These are phyloP conservation scores for Ustulina deusta DNA, from an alignment of 2,329 filamentous ascomycete species.

Conservation along the genomic window DNA sequence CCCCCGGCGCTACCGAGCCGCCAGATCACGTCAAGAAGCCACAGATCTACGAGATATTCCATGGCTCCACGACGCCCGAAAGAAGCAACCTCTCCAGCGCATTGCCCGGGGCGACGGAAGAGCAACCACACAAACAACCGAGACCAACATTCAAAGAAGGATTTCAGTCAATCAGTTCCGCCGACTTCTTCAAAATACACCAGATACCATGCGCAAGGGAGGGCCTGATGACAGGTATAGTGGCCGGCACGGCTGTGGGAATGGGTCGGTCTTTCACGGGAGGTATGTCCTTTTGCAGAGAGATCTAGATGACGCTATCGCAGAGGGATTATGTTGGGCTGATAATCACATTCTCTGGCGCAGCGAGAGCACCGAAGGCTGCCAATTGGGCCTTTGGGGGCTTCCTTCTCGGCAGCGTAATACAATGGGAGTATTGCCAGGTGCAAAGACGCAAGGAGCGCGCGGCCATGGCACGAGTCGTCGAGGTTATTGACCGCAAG, in stretches of 20 bases:
- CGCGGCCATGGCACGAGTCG: constrained; percentile 84
- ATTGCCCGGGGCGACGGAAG: constrained; percentile 44
- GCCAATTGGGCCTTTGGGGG: constrained; percentile 88
- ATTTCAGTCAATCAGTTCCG: constrained; percentile 72
- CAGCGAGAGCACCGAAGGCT: constrained; percentile 72
- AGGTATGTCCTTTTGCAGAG: constrained; percentile 64
- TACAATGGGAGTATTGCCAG: constrained; percentile 87
- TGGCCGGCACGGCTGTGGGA: constrained; percentile 79
- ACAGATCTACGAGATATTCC: constrained; percentile 57
- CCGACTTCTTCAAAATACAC: constrained; percentile 79
- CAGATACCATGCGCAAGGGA: constrained; percentile 87
- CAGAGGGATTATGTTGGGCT: constrained; percentile 16
- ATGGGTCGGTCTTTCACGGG: constrained; percentile 79
- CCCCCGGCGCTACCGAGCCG: constrained; percentile 52
- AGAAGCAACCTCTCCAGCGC: constrained; percentile 18
- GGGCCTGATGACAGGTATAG: constrained; percentile 85
- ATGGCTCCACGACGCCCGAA: constrained; percentile 42
- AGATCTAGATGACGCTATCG: not conserved
- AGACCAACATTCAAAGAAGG: constrained; percentile 69
- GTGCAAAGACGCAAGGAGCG: constrained; percentile 79
- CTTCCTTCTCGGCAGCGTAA: constrained; percentile 76
- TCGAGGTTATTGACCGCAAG: constrained; percentile 83
- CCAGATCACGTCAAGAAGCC: constrained; percentile 52
- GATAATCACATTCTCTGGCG: constrained; percentile 23
- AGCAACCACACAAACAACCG: constrained; percentile 54